These are phyloP conservation scores for Parasarocladium wereldwijsianum DNA, from an alignment of 2,329 filamentous ascomycete genomes.

Conservation along the genomic window DNA sequence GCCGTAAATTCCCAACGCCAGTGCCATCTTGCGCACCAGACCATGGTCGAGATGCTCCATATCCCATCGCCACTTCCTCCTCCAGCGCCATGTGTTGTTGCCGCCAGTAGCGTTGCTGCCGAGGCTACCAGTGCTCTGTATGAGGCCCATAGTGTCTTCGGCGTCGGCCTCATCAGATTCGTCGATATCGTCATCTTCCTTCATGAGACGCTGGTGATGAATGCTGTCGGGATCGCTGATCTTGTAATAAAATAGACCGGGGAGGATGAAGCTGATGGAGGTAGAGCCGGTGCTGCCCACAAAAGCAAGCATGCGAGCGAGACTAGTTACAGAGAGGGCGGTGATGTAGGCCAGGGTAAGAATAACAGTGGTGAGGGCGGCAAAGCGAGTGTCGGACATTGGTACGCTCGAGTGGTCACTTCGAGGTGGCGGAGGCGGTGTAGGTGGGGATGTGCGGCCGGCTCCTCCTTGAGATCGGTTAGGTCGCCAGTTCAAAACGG, in stretches of 20 bases:
- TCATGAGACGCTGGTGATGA: slow-evolving; percentile 73
- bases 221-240: slow-evolving; percentile 81
- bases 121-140: slow-evolving; percentile 30
- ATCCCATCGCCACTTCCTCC: slow-evolving; percentile 43
- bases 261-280: slow-evolving; percentile 91
- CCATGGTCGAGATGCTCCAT: slow-evolving; percentile 49
- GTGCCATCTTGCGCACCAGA: slow-evolving; percentile 54
- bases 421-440: slow-evolving; percentile 19
- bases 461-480: slow-evolving; percentile 24
- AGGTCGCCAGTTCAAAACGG: slow-evolving; percentile 85
- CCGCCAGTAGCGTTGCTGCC: slow-evolving; percentile 20
- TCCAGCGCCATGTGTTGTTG: slow-evolving; percentile 29
- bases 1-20: slow-evolving; percentile 72
- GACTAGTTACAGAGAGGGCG: slow-evolving; percentile 77
- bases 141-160: slow-evolving; percentile 27
- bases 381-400: slow-evolving; percentile 82
- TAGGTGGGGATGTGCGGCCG: slow-evolving; percentile 23
- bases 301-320: slow-evolving; percentile 86
- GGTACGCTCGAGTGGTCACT: slow-evolving; percentile 40
- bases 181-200: slow-evolving; percentile 78
- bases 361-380: slow-evolving; percentile 73
- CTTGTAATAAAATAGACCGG: slow-evolving; percentile 96
- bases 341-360: slow-evolving; percentile 74
- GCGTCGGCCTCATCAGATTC: slow-evolving; percentile 38
- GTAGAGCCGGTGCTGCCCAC: slow-evolving; percentile 91